Conservation (phyloP, 2,329 filamentous ascomycete species). For the Knoxdaviesia capensis region DNA sequence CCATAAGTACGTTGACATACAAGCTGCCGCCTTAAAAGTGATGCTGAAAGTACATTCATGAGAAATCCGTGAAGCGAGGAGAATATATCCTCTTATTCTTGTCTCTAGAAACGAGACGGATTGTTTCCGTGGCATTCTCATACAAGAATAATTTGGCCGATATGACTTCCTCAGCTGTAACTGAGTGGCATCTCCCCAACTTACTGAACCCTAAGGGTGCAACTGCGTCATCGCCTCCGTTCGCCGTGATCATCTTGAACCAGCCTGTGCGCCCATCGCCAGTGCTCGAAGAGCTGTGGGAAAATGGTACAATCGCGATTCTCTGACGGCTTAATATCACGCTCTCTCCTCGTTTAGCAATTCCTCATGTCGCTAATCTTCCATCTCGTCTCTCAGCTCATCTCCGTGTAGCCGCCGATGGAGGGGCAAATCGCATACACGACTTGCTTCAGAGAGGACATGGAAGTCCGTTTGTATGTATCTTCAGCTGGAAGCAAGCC, state of each 20-base stretch:
- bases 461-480: constrained; percentile 15
- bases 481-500: background rate
- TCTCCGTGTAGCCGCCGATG: constrained; percentile 67
- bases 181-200: constrained; percentile 3
- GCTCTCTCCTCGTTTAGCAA: no score
- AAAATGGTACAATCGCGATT: constrained; percentile 19
- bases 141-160: background rate
- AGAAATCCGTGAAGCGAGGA: no score
- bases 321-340: no score
- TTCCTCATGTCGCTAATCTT: no score
- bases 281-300: constrained; percentile 28
- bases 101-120: no score
- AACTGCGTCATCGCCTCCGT: constrained; percentile 4
- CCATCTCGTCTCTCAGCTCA: constrained; percentile 23
- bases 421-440: constrained; percentile 63
- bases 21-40: no score
- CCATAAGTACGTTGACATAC: no score
- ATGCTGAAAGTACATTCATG: no score
- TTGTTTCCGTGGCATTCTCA: no score
- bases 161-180: constrained; percentile 1
- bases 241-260: constrained; percentile 29
- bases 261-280: constrained; percentile 25
- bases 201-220: background rate
- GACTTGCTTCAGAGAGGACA: constrained; percentile 11
- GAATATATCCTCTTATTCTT: no score